Base-by-base conservation (phyloP, 768 basidiomycete species). In the Serpula lacrymans region DNA sequence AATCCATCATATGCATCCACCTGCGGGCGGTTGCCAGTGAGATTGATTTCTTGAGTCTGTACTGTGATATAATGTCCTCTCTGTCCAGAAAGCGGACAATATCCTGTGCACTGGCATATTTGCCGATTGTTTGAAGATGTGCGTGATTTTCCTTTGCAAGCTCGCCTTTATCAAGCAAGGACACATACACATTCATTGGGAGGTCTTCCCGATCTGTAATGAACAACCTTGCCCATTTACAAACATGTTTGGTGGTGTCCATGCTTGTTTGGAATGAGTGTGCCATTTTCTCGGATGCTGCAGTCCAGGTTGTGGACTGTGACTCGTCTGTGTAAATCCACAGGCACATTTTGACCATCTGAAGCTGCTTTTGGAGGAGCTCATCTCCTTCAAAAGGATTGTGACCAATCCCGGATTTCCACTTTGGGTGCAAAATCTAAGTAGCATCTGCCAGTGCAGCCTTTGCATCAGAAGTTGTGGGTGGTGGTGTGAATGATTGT, bases 1-100 rank as follows among this genome's bases (percentile, higher is more conserved):
- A 60, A 5, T 47, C 51, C n/a, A 62, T 30, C 6, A 33, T 43
- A 8, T 45, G 21, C 28, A 76, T 50, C 70, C 74, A 74, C 1
- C 47, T 45, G 8, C 48, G 36, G 12, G 69, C 72, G 0, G 66
- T 74, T 11, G 45, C 31, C 1, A 57, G 39, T 10, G 47, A 46
- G 27, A 62, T 48, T 0, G 39, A 42, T 24, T 53, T 51, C n/a
- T 40, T 51, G 6, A 54, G 32, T 4, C 46, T 43, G n/a, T 44
- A 46, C n/a, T 41, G 18, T 25, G 3, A 20, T 32, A 42, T 42
- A 18, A 47, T 40, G 23, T 52, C 50, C 2, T 41, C 39, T 20
- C 24, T 24, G n/a, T 41, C 38, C 14, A 33, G 17, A 24, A 46
- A 50, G 13, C 42, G 4, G n/a, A 50, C 50, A 28, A 53, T 41